These are phyloP conservation scores for Thalassiosira livingstoniorum DNA, from an alignment of 352 stramenopile genomes.

Conservation along the genomic window DNA sequence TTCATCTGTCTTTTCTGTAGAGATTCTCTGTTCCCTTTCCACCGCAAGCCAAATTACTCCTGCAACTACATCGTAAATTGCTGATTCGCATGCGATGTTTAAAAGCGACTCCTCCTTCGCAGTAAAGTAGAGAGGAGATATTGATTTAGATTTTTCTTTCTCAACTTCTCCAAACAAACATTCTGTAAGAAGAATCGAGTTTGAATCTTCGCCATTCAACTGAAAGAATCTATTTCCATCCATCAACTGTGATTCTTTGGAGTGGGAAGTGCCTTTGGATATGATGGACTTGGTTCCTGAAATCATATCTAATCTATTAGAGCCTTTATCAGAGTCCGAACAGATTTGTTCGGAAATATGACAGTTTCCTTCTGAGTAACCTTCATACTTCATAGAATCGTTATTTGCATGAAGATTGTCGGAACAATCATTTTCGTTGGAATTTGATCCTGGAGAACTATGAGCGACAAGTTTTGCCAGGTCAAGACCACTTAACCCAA, in stretches of 20 bases:
- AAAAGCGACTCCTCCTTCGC: slow-evolving; percentile 39
- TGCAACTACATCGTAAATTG: slow-evolving; percentile 41
- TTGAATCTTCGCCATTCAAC: neutral
- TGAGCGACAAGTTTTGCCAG: too few relatives aligned
- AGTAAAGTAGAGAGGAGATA: slow-evolving; percentile 42
- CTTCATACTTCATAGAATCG: too few relatives aligned
- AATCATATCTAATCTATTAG: too few relatives aligned
- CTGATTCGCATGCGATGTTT: slow-evolving; percentile 6
- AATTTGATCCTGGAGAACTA: too few relatives aligned
- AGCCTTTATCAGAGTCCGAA: too few relatives aligned
- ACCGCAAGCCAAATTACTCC: slow-evolving; percentile 57
- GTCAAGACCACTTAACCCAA: neutral
- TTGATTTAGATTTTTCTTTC: slow-evolving; percentile 23
- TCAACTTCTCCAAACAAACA: slow-evolving; percentile 14
- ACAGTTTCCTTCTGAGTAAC: too few relatives aligned
- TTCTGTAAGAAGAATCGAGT: slow-evolving; percentile 29
- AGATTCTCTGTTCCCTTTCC: slow-evolving; percentile 36
- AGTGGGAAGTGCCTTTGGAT: too few relatives aligned
- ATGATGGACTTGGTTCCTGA: too few relatives aligned
- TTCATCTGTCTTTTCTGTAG: slow-evolving; percentile 12
- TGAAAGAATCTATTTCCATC: neutral
- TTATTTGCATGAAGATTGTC: too few relatives aligned
- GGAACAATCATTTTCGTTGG: too few relatives aligned
- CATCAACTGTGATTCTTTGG: too few relatives aligned
- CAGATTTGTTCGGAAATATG: too few relatives aligned